Evolutionary conservation across 352 stramenopile species (phyloP), one percentile per base, ranked within the genome.

Genomic region (Phytophthora nicotianae): DNA sequence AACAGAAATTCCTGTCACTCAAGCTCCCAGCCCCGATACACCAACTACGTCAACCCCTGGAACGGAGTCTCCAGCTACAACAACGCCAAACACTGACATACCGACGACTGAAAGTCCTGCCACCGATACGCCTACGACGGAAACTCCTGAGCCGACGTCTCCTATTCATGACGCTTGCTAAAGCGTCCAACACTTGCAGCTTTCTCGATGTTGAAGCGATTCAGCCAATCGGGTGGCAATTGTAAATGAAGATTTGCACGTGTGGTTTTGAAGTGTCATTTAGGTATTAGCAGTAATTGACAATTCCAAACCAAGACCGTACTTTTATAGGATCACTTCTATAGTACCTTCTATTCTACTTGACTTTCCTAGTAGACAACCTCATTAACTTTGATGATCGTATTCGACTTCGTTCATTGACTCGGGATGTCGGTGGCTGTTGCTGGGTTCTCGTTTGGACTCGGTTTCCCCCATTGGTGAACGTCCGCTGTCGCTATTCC

Each of bases 121-220:
- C 6, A 63, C 57, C 4, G 40, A 46, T 3, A 49, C 46, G 0
- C 57, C 63, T 19, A 50, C 37, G 13, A 63, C 53, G 1, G 52
- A 58, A 19, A 63, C 52, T 1, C 60, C 51, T 10, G 59, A 67
- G 20, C 59, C 50, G 6, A 67, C 59, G 13, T 19, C 59, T 5
- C 59, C 59, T 4, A 54, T 16, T 5, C 58, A 62, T 26, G 52
- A 67, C 40, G 46, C 42, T 4, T 67, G 59, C 50, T 67, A 65
- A 19, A 41, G 0, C 17, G 14, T 35, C 29, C 29, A 13, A 35
- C 2, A 41, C n/a, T n/a, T n/a, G n/a, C n/a, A n/a, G n/a, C n/a
- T n/a, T n/a, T n/a, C n/a, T n/a, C n/a, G n/a, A 41, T 21, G 37
- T 21, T 43, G 37, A 43, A 43, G 37, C 11, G n/a, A 11, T 23